Conservation (phyloP, 257 asterid genomes). For the Striga asiatica region DNA sequence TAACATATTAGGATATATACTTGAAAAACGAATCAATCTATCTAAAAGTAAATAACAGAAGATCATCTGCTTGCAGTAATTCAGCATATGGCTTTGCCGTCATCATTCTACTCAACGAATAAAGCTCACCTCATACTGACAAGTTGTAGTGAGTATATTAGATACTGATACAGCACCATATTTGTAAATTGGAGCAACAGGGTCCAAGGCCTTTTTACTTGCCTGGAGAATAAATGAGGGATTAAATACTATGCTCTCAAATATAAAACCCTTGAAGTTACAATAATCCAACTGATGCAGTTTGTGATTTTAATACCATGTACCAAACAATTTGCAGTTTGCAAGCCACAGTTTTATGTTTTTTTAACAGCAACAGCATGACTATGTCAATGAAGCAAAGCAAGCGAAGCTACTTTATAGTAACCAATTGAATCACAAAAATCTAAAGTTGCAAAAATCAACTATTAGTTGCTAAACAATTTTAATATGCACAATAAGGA, state of each 20-base stretch:
- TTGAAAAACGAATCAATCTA: background rate
- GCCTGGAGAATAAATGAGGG: slow-evolving; percentile 32
- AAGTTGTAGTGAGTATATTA: slow-evolving; percentile 89
- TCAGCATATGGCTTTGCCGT: background rate
- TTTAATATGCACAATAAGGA: slow-evolving; percentile 6
- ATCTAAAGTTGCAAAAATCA: background rate
- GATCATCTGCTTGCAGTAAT: background rate
- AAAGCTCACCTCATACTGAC: slow-evolving; percentile 85
- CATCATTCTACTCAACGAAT: slow-evolving; percentile 3
- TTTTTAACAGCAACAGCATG: background rate
- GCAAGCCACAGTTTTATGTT: background rate
- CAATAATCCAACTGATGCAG: slow-evolving; percentile 12
- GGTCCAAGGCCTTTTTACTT: slow-evolving; percentile 69
- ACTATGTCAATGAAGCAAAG: background rate
- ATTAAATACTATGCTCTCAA: slow-evolving; percentile 4
- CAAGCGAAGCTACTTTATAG: background rate
- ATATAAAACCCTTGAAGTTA: slow-evolving; percentile 10
- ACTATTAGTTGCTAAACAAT: background rate
- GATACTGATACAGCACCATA: slow-evolving; percentile 77
- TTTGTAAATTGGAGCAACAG: slow-evolving; percentile 93
- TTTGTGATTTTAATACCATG: background rate
- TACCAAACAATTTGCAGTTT: background rate
- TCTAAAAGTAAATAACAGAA: background rate
- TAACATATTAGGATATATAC: background rate
- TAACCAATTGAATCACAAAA: slow-evolving; percentile 4